Base-by-base conservation (phyloP, 2,329 filamentous ascomycete species). In the Curvularia sp. region DNA sequence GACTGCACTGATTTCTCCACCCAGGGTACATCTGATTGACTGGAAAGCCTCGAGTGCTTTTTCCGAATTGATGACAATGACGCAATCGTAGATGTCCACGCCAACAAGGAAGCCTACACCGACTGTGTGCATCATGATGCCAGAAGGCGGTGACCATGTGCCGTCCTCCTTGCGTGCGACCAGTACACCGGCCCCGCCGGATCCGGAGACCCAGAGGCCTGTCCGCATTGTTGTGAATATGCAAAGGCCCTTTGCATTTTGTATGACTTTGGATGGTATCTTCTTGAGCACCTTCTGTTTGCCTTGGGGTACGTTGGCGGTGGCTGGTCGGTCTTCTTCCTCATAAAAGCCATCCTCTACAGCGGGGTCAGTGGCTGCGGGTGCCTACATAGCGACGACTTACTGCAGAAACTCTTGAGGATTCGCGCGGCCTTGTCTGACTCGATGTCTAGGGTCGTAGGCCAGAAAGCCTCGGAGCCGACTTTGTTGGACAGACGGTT, bases 181-280 rank as follows among this genome's bases (percentile, higher is more conserved):
- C 39, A 98, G 83, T 39, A 98, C 86, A 50, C 94, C 94, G 57
- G 92, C 94, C 39, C 94, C 94, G 28, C 93, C 93, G 15, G 93
- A 93, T 46, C 94, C 94, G 46, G 91, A 94, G 67, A 96, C 84
- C 91, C 93, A 97, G 31, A 97, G 81, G 12, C 94, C 94, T 13
- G 92, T 94, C 15, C 94, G 89, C 92, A 97, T 96, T 30, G 92
- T 96, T 0, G 93, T 97, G 80, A 97, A 97, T 66, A 98, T 91
- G 54, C 92, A 93, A 57, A 98, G 85, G 10, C 92, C 94, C 66
- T 94, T 92, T 28, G 93, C 93, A 78, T 95, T 91, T 72, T 91
- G 87, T 67, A 98, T 92, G 57, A 97, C 92, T 55, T 81, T 85
- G 57, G 88, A 82, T 0, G 94, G 94, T 28, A 98, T 97, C 80